Evolutionary conservation across 1,284 basidiomycete genomes (phyloP), one percentile per base, ranked within the genome.

Genomic region (Pseudozyma tsukubaensis): DNA sequence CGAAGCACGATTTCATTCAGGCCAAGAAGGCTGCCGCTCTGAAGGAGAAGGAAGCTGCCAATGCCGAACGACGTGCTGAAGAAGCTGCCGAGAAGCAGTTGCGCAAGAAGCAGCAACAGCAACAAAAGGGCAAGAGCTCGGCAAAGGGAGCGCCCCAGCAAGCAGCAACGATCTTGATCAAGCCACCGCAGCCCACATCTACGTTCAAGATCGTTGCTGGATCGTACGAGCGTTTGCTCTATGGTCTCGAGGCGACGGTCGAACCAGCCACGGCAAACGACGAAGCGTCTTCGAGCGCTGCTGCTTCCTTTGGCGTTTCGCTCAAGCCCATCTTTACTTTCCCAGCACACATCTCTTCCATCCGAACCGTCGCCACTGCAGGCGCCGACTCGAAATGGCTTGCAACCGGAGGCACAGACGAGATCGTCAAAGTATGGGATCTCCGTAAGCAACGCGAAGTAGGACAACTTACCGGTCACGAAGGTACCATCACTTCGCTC

Each of bases 371-470:
- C 5, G 81, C 83, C 1, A 79, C 79, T 14, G 81, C 80, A 11
- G 92, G 93, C 1, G 91, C 92, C 0, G 71, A 76, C 47, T 76
- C 78, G 1, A 97, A 97, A 86, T 98, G 94, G 93, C 88, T 98
- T 14, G 95, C 94, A 4, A 95, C 93, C 0, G 96, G 94, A 0
- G 94, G 93, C 71, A 90, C 92, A 35, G 96, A 99, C 84, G 96
- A 98, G 86, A 92, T 94, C 59, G 88, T 98, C 82, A 97, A 97
- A 85, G 91, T 98, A n/a, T 98, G 96, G 96, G 94, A 98, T 86
- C 85, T 98, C 70, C 88, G 91, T 57, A 88, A 94, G 82, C 87
- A 91, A 80, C 95, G 95, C 84, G 96, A 98, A 85, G 89, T 99
- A 45, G 96, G 96, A 36, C 92, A 92, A 37, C 86, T 99, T 57